Percentiles rank a stretch among this genome's conserved stretches.
phyloP scores from a whole-genome alignment of 2,329 filamentous ascomycete species.

The Ophiostoma sp. region DNA sequence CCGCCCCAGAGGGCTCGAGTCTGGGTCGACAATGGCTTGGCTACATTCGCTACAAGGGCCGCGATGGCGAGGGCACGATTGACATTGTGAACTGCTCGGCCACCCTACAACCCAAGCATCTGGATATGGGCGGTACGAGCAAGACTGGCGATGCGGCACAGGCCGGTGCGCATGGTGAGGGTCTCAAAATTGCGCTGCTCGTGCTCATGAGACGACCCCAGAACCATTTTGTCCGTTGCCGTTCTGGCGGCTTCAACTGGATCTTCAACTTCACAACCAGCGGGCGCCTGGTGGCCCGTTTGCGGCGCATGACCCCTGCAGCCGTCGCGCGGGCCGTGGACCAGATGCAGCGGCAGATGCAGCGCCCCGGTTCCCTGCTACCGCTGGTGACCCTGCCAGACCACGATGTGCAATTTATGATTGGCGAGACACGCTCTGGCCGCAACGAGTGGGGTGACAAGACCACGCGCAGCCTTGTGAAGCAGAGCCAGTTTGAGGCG shows the following conservation, averaged over 20 bases:
- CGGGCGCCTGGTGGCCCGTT: slow-evolving; percentile 14
- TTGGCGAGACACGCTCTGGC: slow-evolving; percentile 29
- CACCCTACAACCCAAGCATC: slow-evolving; percentile 36
- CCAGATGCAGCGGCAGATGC: not conserved
- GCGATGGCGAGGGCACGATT: slow-evolving; percentile 33
- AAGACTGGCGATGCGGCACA: slow-evolving; percentile 32
- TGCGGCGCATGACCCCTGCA: slow-evolving; percentile 7
- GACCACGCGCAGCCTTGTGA: not conserved
- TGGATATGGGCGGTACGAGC: slow-evolving; percentile 36
- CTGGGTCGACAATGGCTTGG: slow-evolving; percentile 33
- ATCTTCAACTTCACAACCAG: slow-evolving; percentile 37
- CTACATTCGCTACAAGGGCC: slow-evolving; percentile 36
- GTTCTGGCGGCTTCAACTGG: slow-evolving; percentile 34
- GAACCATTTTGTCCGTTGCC: slow-evolving; percentile 36
- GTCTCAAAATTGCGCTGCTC: slow-evolving; percentile 38
- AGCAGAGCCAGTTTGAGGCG: not conserved
- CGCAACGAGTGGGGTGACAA: slow-evolving; percentile 25
- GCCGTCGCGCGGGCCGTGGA: not conserved
- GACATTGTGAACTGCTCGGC: slow-evolving; percentile 37
- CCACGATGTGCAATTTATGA: slow-evolving; percentile 31
- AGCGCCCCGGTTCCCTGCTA: not conserved
- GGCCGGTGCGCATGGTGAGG: slow-evolving; percentile 37
- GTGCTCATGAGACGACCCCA: slow-evolving; percentile 34
- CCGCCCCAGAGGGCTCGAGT: not conserved
- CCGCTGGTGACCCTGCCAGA: not conserved